phyloP scores from a whole-genome alignment of 495 filamentous ascomycete genomes.

The Penicillium chermesinum region DNA sequence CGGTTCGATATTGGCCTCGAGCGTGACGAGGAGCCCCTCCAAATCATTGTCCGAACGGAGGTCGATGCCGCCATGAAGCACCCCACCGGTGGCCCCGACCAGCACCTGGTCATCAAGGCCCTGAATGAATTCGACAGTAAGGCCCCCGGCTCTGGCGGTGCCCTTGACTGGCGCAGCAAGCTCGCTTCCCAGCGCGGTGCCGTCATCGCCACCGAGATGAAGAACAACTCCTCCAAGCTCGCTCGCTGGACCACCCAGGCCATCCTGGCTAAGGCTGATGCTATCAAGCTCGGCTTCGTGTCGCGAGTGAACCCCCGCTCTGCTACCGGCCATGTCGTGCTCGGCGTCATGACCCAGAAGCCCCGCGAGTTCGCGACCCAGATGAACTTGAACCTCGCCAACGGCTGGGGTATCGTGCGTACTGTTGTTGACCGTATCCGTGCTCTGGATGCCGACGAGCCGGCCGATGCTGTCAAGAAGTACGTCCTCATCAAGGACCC shows the following conservation, averaged over 20 bases:
- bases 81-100: constrained; percentile 78
- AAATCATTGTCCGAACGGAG: constrained; percentile 93
- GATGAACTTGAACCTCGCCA: constrained; percentile 94
- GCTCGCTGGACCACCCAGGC: constrained; percentile 94
- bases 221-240: constrained; percentile 98
- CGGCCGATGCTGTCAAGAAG: constrained; percentile 58
- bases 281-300: constrained; percentile 99
- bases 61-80: constrained; percentile 94
- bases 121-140: constrained; percentile 99
- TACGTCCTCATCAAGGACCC: constrained; percentile 80
- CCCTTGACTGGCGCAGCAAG: constrained; percentile 93
- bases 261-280: constrained; percentile 90
- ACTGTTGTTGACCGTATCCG: constrained; percentile 87
- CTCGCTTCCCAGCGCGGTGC: constrained; percentile 88
- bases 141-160: constrained; percentile 88
- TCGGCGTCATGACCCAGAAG: constrained; percentile 96
- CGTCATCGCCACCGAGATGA: constrained; percentile 97
- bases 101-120: constrained; percentile 87
- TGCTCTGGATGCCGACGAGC: constrained; percentile 60
- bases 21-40: constrained; percentile 82
- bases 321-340: constrained; percentile 84
- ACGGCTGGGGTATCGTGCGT: constrained; percentile 98
- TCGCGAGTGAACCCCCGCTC: constrained; percentile 87
- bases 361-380: constrained; percentile 92
- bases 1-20: constrained; percentile 91